Evolutionary conservation across 805 yeast genomes (phyloP).

Genomic region (Candida silvicultrix): DNA sequence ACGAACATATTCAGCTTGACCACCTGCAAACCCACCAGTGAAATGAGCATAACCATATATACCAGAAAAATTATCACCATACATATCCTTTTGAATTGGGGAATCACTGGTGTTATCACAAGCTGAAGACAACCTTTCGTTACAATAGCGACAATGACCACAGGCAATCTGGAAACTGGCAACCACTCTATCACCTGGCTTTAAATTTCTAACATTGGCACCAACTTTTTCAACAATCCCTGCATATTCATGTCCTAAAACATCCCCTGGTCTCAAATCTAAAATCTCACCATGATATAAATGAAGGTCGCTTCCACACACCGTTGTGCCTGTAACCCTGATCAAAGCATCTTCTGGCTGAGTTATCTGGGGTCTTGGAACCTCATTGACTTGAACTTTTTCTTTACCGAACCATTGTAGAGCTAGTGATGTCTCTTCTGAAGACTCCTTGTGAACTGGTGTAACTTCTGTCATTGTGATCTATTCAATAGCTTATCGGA

Average conservation of each 20-base stretch:
- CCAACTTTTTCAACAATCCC: slow-evolving; percentile 46
- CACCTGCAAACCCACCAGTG: not conserved
- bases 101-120: not conserved
- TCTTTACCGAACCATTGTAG: not conserved
- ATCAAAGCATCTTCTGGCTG: slow-evolving; percentile 30
- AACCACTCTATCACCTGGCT: slow-evolving; percentile 46
- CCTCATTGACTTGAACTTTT: not conserved
- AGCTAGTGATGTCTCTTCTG: not conserved
- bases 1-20: not conserved
- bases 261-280: slow-evolving; percentile 20
- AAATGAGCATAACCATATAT: not conserved
- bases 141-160: not conserved
- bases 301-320: slow-evolving; percentile 53
- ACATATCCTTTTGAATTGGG: not conserved
- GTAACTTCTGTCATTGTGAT: slow-evolving; percentile 7
- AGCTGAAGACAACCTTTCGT: not conserved
- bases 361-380: slow-evolving; percentile 25
- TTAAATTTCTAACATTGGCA: slow-evolving; percentile 37
- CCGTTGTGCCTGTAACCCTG: slow-evolving; percentile 32
- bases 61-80: not conserved
- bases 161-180: slow-evolving; percentile 2
- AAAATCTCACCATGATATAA: slow-evolving; percentile 46
- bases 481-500: no score
- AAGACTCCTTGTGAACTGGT: not conserved
- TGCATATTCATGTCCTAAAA: slow-evolving; percentile 53